Evolutionary conservation across 2,329 filamentous ascomycete species (phyloP).

Genomic region (Talaromyces islandicus): DNA sequence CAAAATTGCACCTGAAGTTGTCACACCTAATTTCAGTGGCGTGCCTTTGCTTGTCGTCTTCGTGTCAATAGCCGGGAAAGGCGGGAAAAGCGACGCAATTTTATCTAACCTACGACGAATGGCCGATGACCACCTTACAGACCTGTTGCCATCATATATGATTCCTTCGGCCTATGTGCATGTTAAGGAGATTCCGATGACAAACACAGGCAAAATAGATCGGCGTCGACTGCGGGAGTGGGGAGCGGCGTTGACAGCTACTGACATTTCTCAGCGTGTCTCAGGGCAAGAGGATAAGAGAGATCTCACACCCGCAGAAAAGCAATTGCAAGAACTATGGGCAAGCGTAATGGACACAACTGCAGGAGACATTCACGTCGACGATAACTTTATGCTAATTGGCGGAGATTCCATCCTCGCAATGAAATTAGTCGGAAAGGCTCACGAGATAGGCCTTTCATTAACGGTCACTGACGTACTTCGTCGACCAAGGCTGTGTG

Average conservation of each 20-base stretch:
- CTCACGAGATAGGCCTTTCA: background rate
- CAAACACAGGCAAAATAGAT: slow-evolving; percentile 5
- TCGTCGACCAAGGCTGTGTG: background rate
- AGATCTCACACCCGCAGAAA: slow-evolving; percentile 10
- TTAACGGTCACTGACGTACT: slow-evolving; percentile 6
- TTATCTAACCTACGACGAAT: background rate
- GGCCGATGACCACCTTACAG: background rate
- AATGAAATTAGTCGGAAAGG: slow-evolving; percentile 15
- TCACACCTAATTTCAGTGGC: background rate
- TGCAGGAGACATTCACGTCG: slow-evolving; percentile 13
- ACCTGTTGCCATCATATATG: slow-evolving; percentile 3
- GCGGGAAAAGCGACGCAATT: background rate
- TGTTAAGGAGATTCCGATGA: slow-evolving; percentile 4
- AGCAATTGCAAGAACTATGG: slow-evolving; percentile 14
- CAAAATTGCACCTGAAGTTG: background rate
- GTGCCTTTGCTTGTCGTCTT: slow-evolving; percentile 1
- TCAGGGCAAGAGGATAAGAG: background rate
- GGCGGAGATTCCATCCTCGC: slow-evolving; percentile 20
- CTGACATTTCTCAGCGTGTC: background rate
- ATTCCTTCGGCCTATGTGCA: slow-evolving; percentile 11
- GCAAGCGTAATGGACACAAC: slow-evolving; percentile 15
- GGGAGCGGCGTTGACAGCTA: background rate
- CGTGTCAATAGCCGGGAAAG: background rate
- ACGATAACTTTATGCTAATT: slow-evolving; percentile 24
- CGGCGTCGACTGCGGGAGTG: background rate